Evolutionary conservation across 495 filamentous ascomycete genomes (phyloP).

Genomic region (Aeminium ludgeri): DNA sequence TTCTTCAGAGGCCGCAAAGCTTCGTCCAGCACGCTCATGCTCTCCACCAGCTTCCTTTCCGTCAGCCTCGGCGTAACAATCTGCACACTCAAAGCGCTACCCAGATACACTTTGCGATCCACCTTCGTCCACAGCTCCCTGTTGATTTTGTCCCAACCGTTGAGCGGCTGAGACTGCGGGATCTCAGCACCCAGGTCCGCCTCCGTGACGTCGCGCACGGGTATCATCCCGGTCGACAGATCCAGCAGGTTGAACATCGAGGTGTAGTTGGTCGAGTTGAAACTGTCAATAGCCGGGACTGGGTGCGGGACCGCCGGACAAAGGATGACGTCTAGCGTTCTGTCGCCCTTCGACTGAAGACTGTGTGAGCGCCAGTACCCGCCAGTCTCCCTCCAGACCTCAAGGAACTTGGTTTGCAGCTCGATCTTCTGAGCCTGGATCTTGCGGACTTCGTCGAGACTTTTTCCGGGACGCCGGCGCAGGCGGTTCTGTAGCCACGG

Average conservation of each 20-base stretch:
- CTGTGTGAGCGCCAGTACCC: slow-evolving; percentile 7
- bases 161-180: slow-evolving; percentile 22
- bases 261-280: slow-evolving; percentile 46
- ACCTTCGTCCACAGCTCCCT: slow-evolving; percentile 37
- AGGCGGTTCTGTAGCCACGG: slow-evolving; percentile 39
- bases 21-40: slow-evolving; percentile 33
- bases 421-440: slow-evolving; percentile 33
- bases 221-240: slow-evolving; percentile 42
- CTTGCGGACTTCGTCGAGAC: slow-evolving; percentile 29
- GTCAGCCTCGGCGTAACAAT: slow-evolving; percentile 42
- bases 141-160: slow-evolving; percentile 46
- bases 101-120: slow-evolving; percentile 39
- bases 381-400: slow-evolving; percentile 34
- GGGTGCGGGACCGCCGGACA: slow-evolving; percentile 29
- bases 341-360: neutral
- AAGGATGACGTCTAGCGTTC: slow-evolving; percentile 24
- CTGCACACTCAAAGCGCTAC: slow-evolving; percentile 40
- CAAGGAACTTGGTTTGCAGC: slow-evolving; percentile 38
- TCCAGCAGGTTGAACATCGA: slow-evolving; percentile 44
- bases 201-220: slow-evolving; percentile 33
- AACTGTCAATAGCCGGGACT: slow-evolving; percentile 43
- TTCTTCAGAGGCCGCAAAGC: slow-evolving; percentile 14
- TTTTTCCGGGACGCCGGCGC: slow-evolving; percentile 27
- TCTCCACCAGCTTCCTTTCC: slow-evolving; percentile 38
- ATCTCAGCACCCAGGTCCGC: slow-evolving; percentile 36